A percentile compares a stretch with the other conserved stretches of the same genome.
These are phyloP conservation scores for Panus rudis DNA, from an alignment of 768 basidiomycete species.

Conservation along the genomic window DNA sequence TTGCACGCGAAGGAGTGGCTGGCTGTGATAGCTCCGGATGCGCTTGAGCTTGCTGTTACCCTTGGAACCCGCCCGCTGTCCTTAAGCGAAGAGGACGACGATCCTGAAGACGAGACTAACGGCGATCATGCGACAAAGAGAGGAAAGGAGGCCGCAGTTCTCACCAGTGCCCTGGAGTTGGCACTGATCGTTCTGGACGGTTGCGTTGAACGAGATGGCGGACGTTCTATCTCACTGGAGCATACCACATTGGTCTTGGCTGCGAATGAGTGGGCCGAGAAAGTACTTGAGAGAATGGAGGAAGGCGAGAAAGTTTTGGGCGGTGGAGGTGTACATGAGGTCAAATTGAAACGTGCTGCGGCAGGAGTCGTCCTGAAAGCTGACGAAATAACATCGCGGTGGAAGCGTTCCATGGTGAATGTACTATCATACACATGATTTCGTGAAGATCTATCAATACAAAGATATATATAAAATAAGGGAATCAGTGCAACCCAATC, in stretches of 20 bases:
- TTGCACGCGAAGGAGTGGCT: conserved; percentile 79
- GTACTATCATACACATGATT: neutral
- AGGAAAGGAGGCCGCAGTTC: conserved; percentile 60
- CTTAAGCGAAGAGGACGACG: conserved; percentile 28
- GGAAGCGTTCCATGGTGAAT: conserved; percentile 60
- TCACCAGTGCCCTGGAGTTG: conserved; percentile 72
- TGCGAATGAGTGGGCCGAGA: conserved; percentile 73
- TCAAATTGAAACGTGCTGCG: conserved; percentile 56
- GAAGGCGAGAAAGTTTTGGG: conserved; percentile 54
- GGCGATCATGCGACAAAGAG: conserved; percentile 8
- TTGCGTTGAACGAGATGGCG: conserved; percentile 69
- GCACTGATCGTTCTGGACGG: conserved; percentile 71
- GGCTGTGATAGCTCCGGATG: conserved; percentile 71
- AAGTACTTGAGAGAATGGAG: conserved; percentile 58
- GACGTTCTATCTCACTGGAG: conserved; percentile 67
- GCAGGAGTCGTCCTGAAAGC: conserved; percentile 81
- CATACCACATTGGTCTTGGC: conserved; percentile 66
- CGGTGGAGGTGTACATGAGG: conserved; percentile 58
- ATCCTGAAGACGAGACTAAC: conserved; percentile 8
- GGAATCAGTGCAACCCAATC: too few species aligned
- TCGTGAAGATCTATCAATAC: too few species aligned
- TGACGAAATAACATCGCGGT: conserved; percentile 61
- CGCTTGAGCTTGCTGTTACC: conserved; percentile 77
- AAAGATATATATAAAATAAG: too few species aligned
- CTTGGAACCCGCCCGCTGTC: conserved; percentile 64